A percentile compares a stretch with the other conserved stretches of the same genome.
phyloP scores from a whole-genome alignment of 176 grass and related monocot species.

The Zoysia pacifica region DNA sequence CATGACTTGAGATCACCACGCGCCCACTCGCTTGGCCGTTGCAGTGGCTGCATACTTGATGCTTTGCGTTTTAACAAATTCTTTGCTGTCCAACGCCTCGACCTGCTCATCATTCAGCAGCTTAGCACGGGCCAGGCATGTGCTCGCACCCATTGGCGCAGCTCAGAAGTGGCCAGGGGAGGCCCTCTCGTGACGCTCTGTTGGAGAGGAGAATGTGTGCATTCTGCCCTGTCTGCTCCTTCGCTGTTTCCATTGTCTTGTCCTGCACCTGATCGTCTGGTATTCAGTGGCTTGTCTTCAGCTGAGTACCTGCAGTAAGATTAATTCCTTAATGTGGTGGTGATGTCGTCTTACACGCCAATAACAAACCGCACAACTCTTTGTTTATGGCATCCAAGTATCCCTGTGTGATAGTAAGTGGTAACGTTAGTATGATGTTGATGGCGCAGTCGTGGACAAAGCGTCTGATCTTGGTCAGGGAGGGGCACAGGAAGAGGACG shows the following conservation, averaged over 20 bases:
- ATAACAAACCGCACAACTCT: not conserved
- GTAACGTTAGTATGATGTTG: conserved; percentile 5
- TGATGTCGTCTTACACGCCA: not conserved
- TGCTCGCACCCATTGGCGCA: too few relatives aligned
- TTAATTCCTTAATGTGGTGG: not conserved
- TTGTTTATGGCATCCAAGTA: not conserved
- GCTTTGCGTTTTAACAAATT: not conserved
- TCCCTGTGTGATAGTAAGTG: too few relatives aligned
- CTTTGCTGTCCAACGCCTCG: not conserved
- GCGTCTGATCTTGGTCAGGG: too few relatives aligned
- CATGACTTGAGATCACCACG: not conserved
- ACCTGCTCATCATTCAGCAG: not conserved
- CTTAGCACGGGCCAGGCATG: not conserved
- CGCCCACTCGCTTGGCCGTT: not conserved
- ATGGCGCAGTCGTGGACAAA: not conserved
- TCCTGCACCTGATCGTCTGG: not conserved
- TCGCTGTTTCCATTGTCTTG: not conserved
- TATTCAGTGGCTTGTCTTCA: too few relatives aligned
- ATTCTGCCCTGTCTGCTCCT: not conserved
- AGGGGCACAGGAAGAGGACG: conserved; percentile 3
- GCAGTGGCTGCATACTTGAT: not conserved
- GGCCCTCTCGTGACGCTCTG: not conserved
- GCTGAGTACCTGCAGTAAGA: too few relatives aligned
- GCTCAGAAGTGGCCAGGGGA: too few relatives aligned
- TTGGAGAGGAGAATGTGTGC: not conserved